Conservation (phyloP, 2,329 filamentous ascomycete genomes). For the Harringtonia aguacate region DNA sequence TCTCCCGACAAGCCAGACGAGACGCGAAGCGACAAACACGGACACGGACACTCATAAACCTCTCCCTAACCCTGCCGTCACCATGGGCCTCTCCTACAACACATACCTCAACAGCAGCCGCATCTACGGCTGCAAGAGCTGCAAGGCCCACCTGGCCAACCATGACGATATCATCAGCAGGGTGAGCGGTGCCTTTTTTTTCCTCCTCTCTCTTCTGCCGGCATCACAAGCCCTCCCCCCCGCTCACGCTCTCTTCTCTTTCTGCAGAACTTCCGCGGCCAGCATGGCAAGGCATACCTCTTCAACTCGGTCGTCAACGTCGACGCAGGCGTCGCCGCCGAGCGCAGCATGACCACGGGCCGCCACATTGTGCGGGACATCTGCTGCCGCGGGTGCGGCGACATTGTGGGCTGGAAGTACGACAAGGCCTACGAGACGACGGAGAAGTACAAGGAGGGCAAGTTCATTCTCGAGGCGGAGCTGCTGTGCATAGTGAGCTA, state of each 20-base stretch:
- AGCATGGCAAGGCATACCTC: constrained; percentile 95
- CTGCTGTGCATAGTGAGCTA: constrained; percentile 74
- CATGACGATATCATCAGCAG: constrained; percentile 93
- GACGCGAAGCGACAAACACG: too few relatives aligned
- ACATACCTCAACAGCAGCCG: constrained; percentile 76
- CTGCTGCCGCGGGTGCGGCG: constrained; percentile 78
- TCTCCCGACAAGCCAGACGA: too few relatives aligned
- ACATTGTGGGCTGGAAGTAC: constrained; percentile 96
- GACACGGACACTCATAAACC: too few relatives aligned
- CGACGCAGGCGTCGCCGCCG: constrained; percentile 69
- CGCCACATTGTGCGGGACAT: constrained; percentile 93
- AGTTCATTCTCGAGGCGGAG: constrained; percentile 92
- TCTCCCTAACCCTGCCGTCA: too few relatives aligned
- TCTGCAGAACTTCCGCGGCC: constrained; percentile 97
- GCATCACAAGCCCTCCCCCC: too few relatives aligned
- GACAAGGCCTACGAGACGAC: constrained; percentile 87
- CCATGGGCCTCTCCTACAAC: constrained; percentile 86
- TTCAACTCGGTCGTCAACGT: constrained; percentile 94
- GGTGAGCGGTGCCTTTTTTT: constrained; percentile 38
- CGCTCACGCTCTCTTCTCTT: too few relatives aligned
- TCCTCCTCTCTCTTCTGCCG: constrained; percentile 4
- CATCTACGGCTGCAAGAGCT: constrained; percentile 88
- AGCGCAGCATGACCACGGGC: constrained; percentile 97
- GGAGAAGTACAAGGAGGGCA: constrained; percentile 99
- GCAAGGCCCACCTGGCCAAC: constrained; percentile 91